phyloP scores from a whole-genome alignment of 441 rosid species.

The Breynia disticha region DNA sequence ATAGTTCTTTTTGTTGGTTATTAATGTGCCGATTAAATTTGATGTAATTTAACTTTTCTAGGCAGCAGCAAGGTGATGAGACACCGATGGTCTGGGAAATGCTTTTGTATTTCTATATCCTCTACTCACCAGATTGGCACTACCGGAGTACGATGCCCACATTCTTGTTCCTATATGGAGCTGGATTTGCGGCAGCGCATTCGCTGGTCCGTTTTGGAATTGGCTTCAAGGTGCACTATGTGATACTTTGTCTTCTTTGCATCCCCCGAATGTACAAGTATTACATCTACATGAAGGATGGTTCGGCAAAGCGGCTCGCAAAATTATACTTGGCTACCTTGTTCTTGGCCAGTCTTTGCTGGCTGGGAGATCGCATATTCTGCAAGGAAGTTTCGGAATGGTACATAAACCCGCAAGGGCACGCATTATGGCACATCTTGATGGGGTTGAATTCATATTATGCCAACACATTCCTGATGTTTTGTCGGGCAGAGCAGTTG shows the following conservation, averaged over 20 bases:
- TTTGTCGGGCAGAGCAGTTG: conserved; percentile 81
- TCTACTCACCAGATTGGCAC: conserved; percentile 97
- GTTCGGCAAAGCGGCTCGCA: conserved; percentile 53
- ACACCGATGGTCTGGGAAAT: conserved; percentile 97
- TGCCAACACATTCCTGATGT: conserved; percentile 85
- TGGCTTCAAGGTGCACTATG: conserved; percentile 80
- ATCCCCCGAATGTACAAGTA: conserved; percentile 88
- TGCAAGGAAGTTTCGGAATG: conserved; percentile 47
- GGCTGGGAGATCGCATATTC: conserved; percentile 58
- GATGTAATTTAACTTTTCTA: conserved; percentile 16
- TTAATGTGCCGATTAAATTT: background rate
- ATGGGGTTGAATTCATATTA: conserved; percentile 83
- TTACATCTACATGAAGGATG: conserved; percentile 70
- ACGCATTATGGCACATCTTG: conserved; percentile 74
- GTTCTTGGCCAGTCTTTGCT: conserved; percentile 47
- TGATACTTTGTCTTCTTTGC: conserved; percentile 73
- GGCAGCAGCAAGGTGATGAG: conserved; percentile 95
- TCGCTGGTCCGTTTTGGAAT: conserved; percentile 55
- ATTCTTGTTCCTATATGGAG: conserved; percentile 76
- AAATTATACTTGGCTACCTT: conserved; percentile 61
- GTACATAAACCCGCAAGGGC: conserved; percentile 79
- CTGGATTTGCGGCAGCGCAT: conserved; percentile 58
- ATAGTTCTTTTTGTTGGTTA: background rate
- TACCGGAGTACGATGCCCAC: conserved; percentile 89
- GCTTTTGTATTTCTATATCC: conserved; percentile 82